A percentile compares a stretch with the other conserved stretches of the same genome.
phyloP scores from a whole-genome alignment of 306 rosid species.

The Datisca glomerata region DNA sequence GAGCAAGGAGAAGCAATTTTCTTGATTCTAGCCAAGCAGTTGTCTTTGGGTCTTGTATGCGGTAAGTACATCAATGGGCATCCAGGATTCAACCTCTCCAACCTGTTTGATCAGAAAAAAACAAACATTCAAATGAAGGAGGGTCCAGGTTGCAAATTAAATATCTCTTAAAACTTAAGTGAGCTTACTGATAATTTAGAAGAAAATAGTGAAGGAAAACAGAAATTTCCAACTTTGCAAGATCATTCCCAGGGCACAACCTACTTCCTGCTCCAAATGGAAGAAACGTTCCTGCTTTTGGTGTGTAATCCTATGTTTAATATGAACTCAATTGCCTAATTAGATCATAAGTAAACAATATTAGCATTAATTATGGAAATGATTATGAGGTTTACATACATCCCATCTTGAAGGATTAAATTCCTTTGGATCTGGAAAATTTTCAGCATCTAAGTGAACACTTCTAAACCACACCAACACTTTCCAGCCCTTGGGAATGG shows the following conservation, averaged over 20 bases:
- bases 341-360: not conserved
- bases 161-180: not conserved
- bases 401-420: slow-evolving; percentile 81
- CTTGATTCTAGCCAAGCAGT: slow-evolving; percentile 28
- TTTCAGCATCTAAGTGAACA: slow-evolving; percentile 71
- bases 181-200: slow-evolving; percentile 46
- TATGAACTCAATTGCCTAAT: not conserved
- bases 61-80: slow-evolving; percentile 16
- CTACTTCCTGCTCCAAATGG: slow-evolving; percentile 86
- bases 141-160: too few species aligned
- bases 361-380: not conserved
- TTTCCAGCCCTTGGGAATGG: slow-evolving; percentile 84
- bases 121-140: not conserved
- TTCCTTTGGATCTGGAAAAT: slow-evolving; percentile 61
- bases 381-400: slow-evolving; percentile 26
- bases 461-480: slow-evolving; percentile 75
- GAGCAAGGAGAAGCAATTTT: too few species aligned
- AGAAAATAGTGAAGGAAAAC: slow-evolving; percentile 74
- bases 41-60: slow-evolving; percentile 29
- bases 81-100: slow-evolving; percentile 27
- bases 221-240: slow-evolving; percentile 63
- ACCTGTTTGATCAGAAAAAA: too few species aligned
- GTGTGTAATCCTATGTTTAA: slow-evolving; percentile 28
- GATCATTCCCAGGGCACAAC: slow-evolving; percentile 64
- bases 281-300: slow-evolving; percentile 67